Evolutionary conservation across 768 basidiomycete genomes (phyloP).

Genomic region (Agrocybe pediades): DNA sequence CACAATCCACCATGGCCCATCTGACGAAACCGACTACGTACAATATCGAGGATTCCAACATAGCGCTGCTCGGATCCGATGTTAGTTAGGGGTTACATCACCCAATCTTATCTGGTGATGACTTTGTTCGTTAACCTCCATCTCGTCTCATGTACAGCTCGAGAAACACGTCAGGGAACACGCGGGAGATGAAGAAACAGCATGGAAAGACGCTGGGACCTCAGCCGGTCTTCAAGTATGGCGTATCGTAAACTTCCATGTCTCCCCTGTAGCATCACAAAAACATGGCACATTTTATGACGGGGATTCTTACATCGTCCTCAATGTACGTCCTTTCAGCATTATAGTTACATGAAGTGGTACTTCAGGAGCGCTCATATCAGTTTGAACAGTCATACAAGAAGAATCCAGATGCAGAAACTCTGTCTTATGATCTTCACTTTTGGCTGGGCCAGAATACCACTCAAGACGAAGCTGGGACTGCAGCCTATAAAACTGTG

Average conservation of each 20-base stretch:
- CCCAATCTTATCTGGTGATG: not conserved
- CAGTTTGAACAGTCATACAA: slow-evolving; percentile 53
- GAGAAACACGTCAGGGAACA: slow-evolving; percentile 58
- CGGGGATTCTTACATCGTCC: slow-evolving; percentile 67
- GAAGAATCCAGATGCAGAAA: slow-evolving; percentile 43
- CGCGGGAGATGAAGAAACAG: slow-evolving; percentile 49
- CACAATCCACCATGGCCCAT: slow-evolving; percentile 43
- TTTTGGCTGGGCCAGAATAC: slow-evolving; percentile 67
- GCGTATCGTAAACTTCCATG: slow-evolving; percentile 58
- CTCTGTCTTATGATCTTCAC: slow-evolving; percentile 59
- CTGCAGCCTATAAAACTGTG: slow-evolving; percentile 67
- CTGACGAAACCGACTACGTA: slow-evolving; percentile 51
- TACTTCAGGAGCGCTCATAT: not conserved
- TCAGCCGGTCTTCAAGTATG: slow-evolving; percentile 51
- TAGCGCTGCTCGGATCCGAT: slow-evolving; percentile 63
- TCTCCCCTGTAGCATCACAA: slow-evolving; percentile 55
- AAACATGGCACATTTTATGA: slow-evolving; percentile 58
- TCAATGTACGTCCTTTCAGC: slow-evolving; percentile 43
- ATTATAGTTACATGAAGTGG: not conserved
- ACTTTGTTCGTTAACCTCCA: not conserved
- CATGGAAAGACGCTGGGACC: slow-evolving; percentile 51
- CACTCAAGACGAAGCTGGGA: slow-evolving; percentile 61
- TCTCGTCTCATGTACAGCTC: slow-evolving; percentile 35
- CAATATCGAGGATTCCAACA: slow-evolving; percentile 65
- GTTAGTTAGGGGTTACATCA: slow-evolving; percentile 32